phyloP scores from a whole-genome alignment of 2,329 filamentous ascomycete genomes.

The Cercospora brassicicola region DNA sequence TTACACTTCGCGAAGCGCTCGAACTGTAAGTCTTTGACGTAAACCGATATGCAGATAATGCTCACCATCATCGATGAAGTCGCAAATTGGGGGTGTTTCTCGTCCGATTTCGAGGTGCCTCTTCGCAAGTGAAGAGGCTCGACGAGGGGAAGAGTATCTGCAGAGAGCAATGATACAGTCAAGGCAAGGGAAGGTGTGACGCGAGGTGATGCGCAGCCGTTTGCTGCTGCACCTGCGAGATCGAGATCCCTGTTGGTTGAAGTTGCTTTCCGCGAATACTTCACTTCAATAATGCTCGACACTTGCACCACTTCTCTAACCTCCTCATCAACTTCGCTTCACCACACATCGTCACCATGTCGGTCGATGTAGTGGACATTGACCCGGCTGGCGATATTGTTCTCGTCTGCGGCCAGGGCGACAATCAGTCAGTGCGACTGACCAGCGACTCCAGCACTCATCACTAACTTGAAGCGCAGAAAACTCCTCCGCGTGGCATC shows the following conservation, averaged over 20 bases:
- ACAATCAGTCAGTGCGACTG: background rate
- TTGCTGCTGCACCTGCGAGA: background rate
- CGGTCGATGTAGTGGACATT: slow-evolving; percentile 23
- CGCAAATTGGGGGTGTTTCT: too few species aligned
- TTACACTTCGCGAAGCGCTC: background rate
- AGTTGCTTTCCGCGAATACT: background rate
- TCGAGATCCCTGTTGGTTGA: background rate
- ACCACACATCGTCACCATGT: background rate
- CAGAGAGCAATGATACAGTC: too few species aligned
- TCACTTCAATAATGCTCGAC: background rate
- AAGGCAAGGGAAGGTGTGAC: too few species aligned
- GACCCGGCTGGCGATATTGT: slow-evolving; percentile 42
- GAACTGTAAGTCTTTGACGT: background rate
- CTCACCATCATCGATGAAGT: background rate
- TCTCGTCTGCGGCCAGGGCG: background rate
- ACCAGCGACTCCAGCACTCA: too few species aligned
- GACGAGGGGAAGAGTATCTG: too few species aligned
- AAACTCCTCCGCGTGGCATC: slow-evolving; percentile 11
- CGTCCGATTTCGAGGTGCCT: too few species aligned
- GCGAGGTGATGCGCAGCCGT: background rate
- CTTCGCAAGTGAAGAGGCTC: too few species aligned
- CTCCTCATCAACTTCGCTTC: background rate
- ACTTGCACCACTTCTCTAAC: too few species aligned
- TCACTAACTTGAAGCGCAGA: background rate
- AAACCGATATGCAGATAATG: background rate